Evolutionary conservation across 2,329 filamentous ascomycete species (phyloP).

Genomic region (Colletotrichum eremochloae): DNA sequence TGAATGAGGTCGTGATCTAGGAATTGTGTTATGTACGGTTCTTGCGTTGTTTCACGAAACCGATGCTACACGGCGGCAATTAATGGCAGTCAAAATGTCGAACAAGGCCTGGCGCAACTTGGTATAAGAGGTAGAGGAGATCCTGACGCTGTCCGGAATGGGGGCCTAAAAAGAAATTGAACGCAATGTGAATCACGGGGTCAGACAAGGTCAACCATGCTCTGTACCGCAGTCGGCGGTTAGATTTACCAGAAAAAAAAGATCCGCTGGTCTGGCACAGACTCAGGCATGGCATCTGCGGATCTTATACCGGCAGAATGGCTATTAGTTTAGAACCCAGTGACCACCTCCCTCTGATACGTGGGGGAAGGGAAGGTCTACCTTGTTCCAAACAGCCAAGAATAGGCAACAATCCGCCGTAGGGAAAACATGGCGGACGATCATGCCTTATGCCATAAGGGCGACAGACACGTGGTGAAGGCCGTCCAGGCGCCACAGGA

Average conservation of each 20-base stretch:
- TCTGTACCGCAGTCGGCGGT: background rate
- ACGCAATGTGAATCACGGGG: slow-evolving; percentile 30
- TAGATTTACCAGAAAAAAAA: background rate
- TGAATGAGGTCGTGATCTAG: background rate
- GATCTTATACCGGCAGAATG: background rate
- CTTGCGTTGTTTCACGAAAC: background rate
- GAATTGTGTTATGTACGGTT: background rate
- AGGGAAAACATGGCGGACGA: too few relatives aligned
- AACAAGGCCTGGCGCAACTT: slow-evolving; percentile 5
- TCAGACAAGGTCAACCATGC: slow-evolving; percentile 31
- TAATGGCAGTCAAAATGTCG: background rate
- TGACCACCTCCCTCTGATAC: background rate
- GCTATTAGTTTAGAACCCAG: background rate
- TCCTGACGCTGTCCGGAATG: slow-evolving; percentile 13
- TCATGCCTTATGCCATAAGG: background rate
- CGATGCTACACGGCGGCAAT: slow-evolving; percentile 12
- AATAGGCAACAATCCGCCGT: too few relatives aligned
- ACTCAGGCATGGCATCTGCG: background rate
- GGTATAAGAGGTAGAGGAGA: background rate
- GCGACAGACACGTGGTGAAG: background rate
- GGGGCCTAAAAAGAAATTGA: background rate
- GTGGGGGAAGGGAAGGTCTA: background rate
- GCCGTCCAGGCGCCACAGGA: background rate
- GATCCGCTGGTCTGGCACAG: background rate
- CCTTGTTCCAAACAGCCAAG: background rate